Evolutionary conservation across 345 rosid genomes (phyloP).

Genomic region (Populus nigra): DNA sequence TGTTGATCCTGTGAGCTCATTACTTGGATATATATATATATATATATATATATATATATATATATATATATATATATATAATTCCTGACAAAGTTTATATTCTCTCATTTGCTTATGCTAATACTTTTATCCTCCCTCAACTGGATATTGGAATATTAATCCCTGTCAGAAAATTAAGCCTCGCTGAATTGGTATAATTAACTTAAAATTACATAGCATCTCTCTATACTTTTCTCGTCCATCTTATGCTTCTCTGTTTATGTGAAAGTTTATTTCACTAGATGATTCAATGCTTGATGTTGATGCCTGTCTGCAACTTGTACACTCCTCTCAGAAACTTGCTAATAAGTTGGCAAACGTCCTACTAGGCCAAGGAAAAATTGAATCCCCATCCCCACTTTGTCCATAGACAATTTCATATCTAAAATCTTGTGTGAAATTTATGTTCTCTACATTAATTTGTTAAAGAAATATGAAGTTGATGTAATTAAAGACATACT

Average conservation of each 20-base stretch:
- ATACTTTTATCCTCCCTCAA: not conserved
- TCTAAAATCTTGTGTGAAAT: not conserved
- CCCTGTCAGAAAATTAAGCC: not conserved
- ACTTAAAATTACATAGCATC: not conserved
- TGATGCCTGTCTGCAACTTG: not conserved
- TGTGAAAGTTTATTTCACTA: not conserved
- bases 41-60: too few relatives aligned
- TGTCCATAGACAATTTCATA: not conserved
- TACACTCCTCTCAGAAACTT: not conserved
- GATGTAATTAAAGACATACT: not conserved
- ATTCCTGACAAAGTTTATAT: not conserved
- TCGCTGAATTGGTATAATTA: not conserved
- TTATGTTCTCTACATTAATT: not conserved
- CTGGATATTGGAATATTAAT: not conserved
- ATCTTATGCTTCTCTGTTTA: not conserved
- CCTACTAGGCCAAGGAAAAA: not conserved
- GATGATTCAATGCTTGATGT: not conserved
- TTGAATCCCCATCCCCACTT: not conserved
- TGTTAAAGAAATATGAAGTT: not conserved
- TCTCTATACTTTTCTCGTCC: not conserved
- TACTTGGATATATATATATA: not conserved
- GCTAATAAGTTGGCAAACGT: not conserved
- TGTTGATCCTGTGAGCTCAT: not conserved
- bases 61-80: too few relatives aligned
- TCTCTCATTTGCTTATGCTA: not conserved